Conservation (phyloP, 306 rosid genomes). For the Hippophae rhamnoides region DNA sequence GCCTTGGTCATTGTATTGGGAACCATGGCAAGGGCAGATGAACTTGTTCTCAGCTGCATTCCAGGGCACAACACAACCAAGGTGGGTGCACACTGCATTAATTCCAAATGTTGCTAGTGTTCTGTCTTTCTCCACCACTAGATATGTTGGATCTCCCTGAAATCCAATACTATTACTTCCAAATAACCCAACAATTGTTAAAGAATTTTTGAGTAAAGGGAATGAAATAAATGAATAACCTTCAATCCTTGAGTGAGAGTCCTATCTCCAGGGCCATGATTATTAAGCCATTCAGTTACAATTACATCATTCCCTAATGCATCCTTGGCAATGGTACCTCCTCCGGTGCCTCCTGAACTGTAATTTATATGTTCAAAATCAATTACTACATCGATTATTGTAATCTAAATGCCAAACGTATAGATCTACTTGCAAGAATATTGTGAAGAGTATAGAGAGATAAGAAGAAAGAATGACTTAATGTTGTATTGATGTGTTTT, state of each 20-base stretch:
- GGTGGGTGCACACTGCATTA: constrained; percentile 98
- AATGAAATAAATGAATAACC: constrained; percentile 24
- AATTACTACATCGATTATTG: neutral
- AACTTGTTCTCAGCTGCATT: constrained; percentile 78
- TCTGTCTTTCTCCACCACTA: constrained; percentile 83
- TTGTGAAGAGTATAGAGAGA: too few species aligned
- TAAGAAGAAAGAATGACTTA: too few species aligned
- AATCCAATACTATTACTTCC: neutral
- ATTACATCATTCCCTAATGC: constrained; percentile 80
- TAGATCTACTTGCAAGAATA: too few species aligned
- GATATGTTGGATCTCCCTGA: constrained; percentile 96
- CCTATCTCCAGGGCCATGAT: constrained; percentile 77
- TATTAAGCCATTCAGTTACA: constrained; percentile 71
- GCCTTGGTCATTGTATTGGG: constrained; percentile 88
- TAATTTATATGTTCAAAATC: neutral
- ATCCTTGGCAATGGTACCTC: constrained; percentile 73
- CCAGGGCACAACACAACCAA: constrained; percentile 95
- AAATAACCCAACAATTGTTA: too few species aligned
- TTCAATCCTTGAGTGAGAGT: constrained; percentile 92
- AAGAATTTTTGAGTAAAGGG: neutral
- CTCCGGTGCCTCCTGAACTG: constrained; percentile 56
- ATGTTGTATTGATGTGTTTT: too few species aligned
- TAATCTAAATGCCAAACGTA: neutral
- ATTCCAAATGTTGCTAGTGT: constrained; percentile 79
- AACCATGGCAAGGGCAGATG: constrained; percentile 98